These are phyloP conservation scores for Tirmania nivea DNA, from an alignment of 495 filamentous ascomycete species.

Conservation along the genomic window DNA sequence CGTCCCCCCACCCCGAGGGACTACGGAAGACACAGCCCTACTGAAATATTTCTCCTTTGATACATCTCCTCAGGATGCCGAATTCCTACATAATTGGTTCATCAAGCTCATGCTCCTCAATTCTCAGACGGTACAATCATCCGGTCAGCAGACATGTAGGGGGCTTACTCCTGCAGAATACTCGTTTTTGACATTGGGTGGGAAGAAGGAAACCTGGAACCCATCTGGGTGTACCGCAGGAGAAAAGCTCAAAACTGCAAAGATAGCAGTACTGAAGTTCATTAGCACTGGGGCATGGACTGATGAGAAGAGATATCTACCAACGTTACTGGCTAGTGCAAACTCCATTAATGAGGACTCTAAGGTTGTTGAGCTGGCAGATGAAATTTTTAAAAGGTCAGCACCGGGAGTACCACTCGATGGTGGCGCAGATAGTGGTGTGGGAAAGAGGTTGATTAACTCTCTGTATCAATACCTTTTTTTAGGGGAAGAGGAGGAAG, in stretches of 20 bases:
- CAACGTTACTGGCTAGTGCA: slow-evolving; percentile 57
- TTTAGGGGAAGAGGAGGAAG: slow-evolving; percentile 19
- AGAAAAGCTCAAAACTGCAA: slow-evolving; percentile 20
- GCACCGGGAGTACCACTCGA: slow-evolving; percentile 45
- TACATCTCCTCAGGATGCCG: slow-evolving; percentile 35
- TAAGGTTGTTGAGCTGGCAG: slow-evolving; percentile 53
- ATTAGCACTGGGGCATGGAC: slow-evolving; percentile 66
- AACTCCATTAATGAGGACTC: slow-evolving; percentile 41
- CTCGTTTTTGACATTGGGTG: slow-evolving; percentile 44
- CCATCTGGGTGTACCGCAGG: slow-evolving; percentile 8
- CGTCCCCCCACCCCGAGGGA: slow-evolving; percentile 50
- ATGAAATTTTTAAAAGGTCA: slow-evolving; percentile 65
- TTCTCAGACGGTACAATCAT: slow-evolving; percentile 18
- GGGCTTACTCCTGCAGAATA: slow-evolving; percentile 52
- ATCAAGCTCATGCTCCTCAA: slow-evolving; percentile 55
- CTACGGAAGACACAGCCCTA: slow-evolving; percentile 49
- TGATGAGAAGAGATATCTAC: slow-evolving; percentile 59
- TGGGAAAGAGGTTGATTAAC: slow-evolving; percentile 27
- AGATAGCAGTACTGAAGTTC: slow-evolving; percentile 45
- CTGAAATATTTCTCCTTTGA: slow-evolving; percentile 44
- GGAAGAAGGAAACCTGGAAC: slow-evolving; percentile 38
- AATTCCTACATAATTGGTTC: slow-evolving; percentile 55
- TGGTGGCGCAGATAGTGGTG: slow-evolving; percentile 20
- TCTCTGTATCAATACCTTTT: slow-evolving; percentile 51
- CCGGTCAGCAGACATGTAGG: slow-evolving; percentile 29